Conservation (phyloP, 768 basidiomycete species). For the Tylopilus balloui region DNA sequence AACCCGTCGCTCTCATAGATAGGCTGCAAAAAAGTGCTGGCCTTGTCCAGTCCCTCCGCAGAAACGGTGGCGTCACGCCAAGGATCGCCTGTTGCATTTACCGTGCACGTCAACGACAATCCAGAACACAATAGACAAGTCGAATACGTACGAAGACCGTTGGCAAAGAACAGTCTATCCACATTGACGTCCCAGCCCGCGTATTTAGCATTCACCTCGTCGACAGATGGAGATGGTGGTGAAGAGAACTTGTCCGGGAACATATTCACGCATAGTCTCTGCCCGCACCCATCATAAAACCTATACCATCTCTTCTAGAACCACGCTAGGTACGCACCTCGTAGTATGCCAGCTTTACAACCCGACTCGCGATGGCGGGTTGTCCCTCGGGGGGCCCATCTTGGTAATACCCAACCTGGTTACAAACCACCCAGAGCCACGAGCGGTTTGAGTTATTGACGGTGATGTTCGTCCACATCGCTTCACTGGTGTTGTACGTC, state of each 20-base stretch:
- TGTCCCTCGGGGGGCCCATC: constrained; percentile 36
- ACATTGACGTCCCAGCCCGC: constrained; percentile 59
- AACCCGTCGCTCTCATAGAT: constrained; percentile 59
- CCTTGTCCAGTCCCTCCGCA: constrained; percentile 42
- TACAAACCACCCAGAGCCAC: constrained; percentile 74
- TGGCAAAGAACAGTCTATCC: constrained; percentile 63
- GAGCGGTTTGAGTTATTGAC: constrained; percentile 56
- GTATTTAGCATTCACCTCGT: constrained; percentile 46
- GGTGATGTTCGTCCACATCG: constrained; percentile 50
- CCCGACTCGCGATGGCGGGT: constrained; percentile 33
- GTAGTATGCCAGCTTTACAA: constrained; percentile 26
- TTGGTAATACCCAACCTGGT: constrained; percentile 56
- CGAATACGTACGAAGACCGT: constrained; percentile 50
- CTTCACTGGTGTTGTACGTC: constrained; percentile 34
- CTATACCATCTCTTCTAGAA: too few species aligned
- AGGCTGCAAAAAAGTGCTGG: constrained; percentile 50
- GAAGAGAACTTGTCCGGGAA: constrained; percentile 56
- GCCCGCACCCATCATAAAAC: not conserved
- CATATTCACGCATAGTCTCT: constrained; percentile 70
- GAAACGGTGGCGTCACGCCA: constrained; percentile 71
- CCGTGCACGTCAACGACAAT: not conserved
- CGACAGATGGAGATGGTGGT: constrained; percentile 41
- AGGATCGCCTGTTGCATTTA: constrained; percentile 53
- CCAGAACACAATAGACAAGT: not conserved
- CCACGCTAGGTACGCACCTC: constrained; percentile 19